These are phyloP conservation scores for Tulasnella sp. DNA, from an alignment of 768 basidiomycete species.

Conservation along the genomic window DNA sequence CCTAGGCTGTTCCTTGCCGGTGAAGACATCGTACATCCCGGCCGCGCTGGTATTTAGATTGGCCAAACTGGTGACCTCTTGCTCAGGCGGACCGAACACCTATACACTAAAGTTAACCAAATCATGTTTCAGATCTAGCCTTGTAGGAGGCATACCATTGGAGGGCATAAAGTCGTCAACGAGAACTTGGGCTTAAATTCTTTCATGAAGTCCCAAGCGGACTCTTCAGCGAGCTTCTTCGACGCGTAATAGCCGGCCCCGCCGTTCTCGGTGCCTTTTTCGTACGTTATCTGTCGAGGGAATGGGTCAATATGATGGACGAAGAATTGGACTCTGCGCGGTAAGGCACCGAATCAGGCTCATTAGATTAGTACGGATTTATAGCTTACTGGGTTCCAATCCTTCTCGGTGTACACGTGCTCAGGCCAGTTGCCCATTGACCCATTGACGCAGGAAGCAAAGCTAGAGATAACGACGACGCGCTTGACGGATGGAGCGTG, in stretches of 20 bases:
- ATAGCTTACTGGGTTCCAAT: constrained; percentile 21
- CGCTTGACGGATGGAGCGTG: constrained; percentile 22
- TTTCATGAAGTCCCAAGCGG: constrained; percentile 42
- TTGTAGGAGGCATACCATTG: constrained; percentile 31
- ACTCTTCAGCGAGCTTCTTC: constrained; percentile 56
- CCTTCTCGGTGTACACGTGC: constrained; percentile 19
- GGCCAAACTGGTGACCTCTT: constrained; percentile 1
- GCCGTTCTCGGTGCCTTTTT: background rate
- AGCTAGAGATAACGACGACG: constrained; percentile 24
- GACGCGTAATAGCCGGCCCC: constrained; percentile 40
- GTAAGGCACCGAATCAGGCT: background rate
- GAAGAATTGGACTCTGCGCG: background rate
- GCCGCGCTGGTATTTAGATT: constrained; percentile 11
- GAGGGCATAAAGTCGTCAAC: constrained; percentile 46
- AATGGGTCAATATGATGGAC: background rate
- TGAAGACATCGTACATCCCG: constrained; percentile 10
- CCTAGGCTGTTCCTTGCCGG: background rate
- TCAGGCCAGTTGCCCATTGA: constrained; percentile 6
- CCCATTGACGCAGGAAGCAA: constrained; percentile 20
- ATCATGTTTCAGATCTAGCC: background rate
- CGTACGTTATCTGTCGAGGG: background rate
- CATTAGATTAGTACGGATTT: no score
- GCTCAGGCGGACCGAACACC: constrained; percentile 15
- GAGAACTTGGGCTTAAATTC: constrained; percentile 33
- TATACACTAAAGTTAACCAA: background rate